phyloP scores from a whole-genome alignment of 2,329 filamentous ascomycete species.

The Scedosporium boydii region DNA sequence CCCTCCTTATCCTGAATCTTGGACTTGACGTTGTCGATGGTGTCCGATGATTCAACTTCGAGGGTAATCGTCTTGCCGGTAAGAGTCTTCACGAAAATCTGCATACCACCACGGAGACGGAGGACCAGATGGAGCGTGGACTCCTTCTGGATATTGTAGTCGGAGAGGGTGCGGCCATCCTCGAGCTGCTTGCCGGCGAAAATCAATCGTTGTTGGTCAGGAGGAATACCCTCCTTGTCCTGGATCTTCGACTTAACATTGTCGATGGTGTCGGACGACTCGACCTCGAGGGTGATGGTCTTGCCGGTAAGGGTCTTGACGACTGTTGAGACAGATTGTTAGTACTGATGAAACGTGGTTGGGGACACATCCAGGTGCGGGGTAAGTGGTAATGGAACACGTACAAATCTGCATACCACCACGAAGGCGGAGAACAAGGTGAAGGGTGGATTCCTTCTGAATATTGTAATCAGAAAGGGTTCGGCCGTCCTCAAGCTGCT shows the following conservation, averaged over 20 bases:
- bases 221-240: conserved; percentile 94
- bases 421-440: conserved; percentile 64
- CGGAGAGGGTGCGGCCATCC: conserved; percentile 79
- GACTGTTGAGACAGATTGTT: conserved; percentile 22
- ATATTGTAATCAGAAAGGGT: conserved; percentile 52
- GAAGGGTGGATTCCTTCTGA: conserved; percentile 59
- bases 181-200: conserved; percentile 96
- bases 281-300: conserved; percentile 86
- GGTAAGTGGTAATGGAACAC: conserved; percentile 27
- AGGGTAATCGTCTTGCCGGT: conserved; percentile 93
- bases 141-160: conserved; percentile 97
- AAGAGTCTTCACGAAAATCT: conserved; percentile 79
- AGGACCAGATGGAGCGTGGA: conserved; percentile 78
- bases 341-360: conserved; percentile 13
- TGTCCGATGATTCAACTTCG: conserved; percentile 82
- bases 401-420: conserved; percentile 54
- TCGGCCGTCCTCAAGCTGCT: conserved; percentile 91
- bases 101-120: conserved; percentile 82
- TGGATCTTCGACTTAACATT: conserved; percentile 97
- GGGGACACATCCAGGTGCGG: neutral
- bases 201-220: conserved; percentile 91
- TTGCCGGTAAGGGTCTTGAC: conserved; percentile 86
- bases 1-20: conserved; percentile 95
- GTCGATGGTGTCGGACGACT: conserved; percentile 85
- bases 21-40: conserved; percentile 87